A percentile compares a stretch with the other conserved stretches of the same genome.
These are phyloP conservation scores for Sugiyamaella boreocaroliniensis DNA, from an alignment of 805 yeast genomes.

Conservation along the genomic window DNA sequence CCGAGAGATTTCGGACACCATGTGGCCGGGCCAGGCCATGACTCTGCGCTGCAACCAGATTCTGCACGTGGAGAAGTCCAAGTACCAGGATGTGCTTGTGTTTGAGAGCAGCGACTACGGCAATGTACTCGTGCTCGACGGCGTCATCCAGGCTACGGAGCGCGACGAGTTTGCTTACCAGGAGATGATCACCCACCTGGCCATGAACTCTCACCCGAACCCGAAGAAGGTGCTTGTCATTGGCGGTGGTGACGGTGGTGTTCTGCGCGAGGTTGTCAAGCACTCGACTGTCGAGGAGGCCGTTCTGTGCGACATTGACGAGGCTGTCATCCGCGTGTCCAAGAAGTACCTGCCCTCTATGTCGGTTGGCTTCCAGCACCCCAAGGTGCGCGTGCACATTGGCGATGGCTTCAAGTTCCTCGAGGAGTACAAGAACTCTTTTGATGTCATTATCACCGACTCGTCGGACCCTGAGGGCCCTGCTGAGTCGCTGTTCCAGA, in stretches of 20 bases:
- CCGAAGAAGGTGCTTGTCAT: constrained; percentile 78
- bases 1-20: constrained; percentile 59
- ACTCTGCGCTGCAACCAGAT: constrained; percentile 55
- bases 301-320: constrained; percentile 84
- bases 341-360: constrained; percentile 68
- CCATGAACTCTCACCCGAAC: constrained; percentile 65
- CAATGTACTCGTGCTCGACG: constrained; percentile 82
- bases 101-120: constrained; percentile 74
- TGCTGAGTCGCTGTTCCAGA: constrained; percentile 81
- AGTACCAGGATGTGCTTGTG: constrained; percentile 72
- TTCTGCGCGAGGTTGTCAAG: constrained; percentile 78
- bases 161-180: constrained; percentile 92
- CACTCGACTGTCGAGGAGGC: constrained; percentile 55
- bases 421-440: constrained; percentile 43
- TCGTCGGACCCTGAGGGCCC: constrained; percentile 96
- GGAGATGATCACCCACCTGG: constrained; percentile 82
- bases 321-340: constrained; percentile 66
- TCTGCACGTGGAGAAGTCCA: constrained; percentile 59
- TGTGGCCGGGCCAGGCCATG: constrained; percentile 86
- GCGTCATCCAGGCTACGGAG: constrained; percentile 86
- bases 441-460: constrained; percentile 83
- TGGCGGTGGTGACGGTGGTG: constrained; percentile 98
- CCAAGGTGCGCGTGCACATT: constrained; percentile 58
- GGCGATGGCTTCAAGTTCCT: constrained; percentile 82
- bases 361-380: constrained; percentile 60